A percentile compares a stretch with the other conserved stretches of the same genome.
phyloP scores from a whole-genome alignment of 768 basidiomycete species.

The Tylopilus felleus region DNA sequence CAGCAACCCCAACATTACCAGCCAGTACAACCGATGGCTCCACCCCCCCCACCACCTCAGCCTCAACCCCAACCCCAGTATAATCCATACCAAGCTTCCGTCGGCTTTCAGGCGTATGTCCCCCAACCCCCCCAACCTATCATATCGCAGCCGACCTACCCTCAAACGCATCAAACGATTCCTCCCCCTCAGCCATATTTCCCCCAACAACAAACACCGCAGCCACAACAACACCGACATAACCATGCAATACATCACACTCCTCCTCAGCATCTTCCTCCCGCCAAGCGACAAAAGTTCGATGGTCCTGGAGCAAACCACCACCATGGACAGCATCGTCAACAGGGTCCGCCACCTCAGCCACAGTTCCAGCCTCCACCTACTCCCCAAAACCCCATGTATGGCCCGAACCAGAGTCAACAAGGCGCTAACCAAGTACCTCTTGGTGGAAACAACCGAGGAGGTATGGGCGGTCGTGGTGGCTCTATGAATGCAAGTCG shows the following conservation, averaged over 20 bases:
- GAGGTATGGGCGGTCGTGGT: slow-evolving; percentile 45
- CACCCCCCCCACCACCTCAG: slow-evolving; percentile 51
- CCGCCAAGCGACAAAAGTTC: slow-evolving; percentile 87
- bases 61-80: slow-evolving; percentile 63
- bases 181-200: slow-evolving; percentile 42
- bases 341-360: slow-evolving; percentile 51
- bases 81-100: slow-evolving; percentile 71
- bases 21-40: slow-evolving; percentile 49
- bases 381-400: slow-evolving; percentile 27
- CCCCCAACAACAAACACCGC: slow-evolving; percentile 37
- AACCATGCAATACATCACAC: slow-evolving; percentile 55
- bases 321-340: slow-evolving; percentile 37
- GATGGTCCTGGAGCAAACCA: slow-evolving; percentile 65
- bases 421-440: slow-evolving; percentile 41
- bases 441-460: slow-evolving; percentile 42
- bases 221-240: slow-evolving; percentile 43
- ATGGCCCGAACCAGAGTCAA: slow-evolving; percentile 37
- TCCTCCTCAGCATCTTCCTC: slow-evolving; percentile 80
- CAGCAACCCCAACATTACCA: slow-evolving; percentile 46
- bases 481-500: slow-evolving; percentile 31
- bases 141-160: slow-evolving; percentile 46
- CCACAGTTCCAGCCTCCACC: slow-evolving; percentile 52
- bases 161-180: slow-evolving; percentile 38
- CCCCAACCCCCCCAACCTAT: slow-evolving; percentile 58
- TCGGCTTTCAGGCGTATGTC: slow-evolving; percentile 63